These are phyloP conservation scores for Cunninghamia lanceolata DNA, from an alignment of 75 land plant genomes.

Conservation along the genomic window DNA sequence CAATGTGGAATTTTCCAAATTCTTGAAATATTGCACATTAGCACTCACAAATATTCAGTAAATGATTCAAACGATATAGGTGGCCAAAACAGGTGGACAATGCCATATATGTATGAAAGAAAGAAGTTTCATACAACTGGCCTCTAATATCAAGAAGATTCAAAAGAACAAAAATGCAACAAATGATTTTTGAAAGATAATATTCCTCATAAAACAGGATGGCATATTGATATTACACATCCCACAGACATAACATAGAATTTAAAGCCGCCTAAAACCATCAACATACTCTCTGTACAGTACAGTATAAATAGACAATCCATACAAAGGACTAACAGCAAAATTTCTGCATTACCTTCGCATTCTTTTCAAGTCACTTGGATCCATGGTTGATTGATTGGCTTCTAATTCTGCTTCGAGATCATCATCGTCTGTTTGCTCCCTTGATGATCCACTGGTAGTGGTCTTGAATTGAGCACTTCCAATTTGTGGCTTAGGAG, in stretches of 20 bases:
- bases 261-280: neutral
- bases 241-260: neutral
- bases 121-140: neutral
- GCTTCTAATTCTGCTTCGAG: conserved; percentile 48
- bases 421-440: conserved; percentile 50
- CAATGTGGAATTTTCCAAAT: neutral
- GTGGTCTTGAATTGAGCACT: conserved; percentile 20
- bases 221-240: neutral
- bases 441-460: conserved; percentile 67
- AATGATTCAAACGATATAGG: neutral
- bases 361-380: conserved; percentile 59
- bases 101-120: neutral
- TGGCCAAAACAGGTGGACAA: neutral
- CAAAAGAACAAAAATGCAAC: neutral
- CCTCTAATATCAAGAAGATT: neutral
- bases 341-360: conserved; percentile 45
- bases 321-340: neutral
- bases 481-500: conserved; percentile 20
- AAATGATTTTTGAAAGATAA: neutral
- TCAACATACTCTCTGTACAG: neutral
- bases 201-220: neutral
- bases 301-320: neutral
- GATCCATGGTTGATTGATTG: conserved; percentile 42
- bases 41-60: neutral
- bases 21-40: neutral